A percentile compares a stretch with the other conserved stretches of the same genome.
Evolutionary conservation across 768 basidiomycete species (phyloP).

Genomic region (Boletus sp.): DNA sequence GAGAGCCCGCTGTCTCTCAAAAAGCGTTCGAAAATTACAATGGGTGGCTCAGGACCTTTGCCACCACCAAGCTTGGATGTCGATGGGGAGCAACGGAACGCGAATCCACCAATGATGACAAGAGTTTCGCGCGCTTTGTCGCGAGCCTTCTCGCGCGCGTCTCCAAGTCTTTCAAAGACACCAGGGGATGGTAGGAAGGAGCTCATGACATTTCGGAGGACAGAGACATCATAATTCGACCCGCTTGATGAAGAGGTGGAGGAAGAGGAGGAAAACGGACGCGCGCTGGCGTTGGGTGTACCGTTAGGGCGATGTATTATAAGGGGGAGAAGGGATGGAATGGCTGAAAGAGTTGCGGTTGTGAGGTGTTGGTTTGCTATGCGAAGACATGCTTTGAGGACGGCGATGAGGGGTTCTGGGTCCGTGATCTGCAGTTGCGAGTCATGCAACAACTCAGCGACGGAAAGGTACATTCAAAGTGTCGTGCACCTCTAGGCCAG

Average conservation of each 20-base stretch:
- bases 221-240: constrained; percentile 48
- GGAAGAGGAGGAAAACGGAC: constrained; percentile 51
- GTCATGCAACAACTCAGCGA: constrained; percentile 12
- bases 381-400: constrained; percentile 73
- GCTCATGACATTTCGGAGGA: constrained; percentile 64
- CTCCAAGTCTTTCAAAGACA: constrained; percentile 80
- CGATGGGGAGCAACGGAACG: constrained; percentile 55
- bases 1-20: constrained; percentile 69
- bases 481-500: constrained; percentile 59
- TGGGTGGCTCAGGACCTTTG: constrained; percentile 68
- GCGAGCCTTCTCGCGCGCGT: constrained; percentile 66
- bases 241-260: constrained; percentile 46
- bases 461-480: constrained; percentile 7
- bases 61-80: constrained; percentile 46
- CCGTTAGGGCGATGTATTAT: constrained; percentile 46
- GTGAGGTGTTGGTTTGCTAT: constrained; percentile 81
- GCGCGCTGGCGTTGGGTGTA: constrained; percentile 25
- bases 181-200: constrained; percentile 76
- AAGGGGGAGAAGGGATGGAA: constrained; percentile 65
- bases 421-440: constrained; percentile 58
- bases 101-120: constrained; percentile 70
- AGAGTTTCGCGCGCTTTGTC: constrained; percentile 74
- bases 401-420: constrained; percentile 63
- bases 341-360: constrained; percentile 68
- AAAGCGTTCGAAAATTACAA: constrained; percentile 67